These are phyloP conservation scores for Orobanche coerulescens DNA, from an alignment of 257 asterid genomes.

Conservation along the genomic window DNA sequence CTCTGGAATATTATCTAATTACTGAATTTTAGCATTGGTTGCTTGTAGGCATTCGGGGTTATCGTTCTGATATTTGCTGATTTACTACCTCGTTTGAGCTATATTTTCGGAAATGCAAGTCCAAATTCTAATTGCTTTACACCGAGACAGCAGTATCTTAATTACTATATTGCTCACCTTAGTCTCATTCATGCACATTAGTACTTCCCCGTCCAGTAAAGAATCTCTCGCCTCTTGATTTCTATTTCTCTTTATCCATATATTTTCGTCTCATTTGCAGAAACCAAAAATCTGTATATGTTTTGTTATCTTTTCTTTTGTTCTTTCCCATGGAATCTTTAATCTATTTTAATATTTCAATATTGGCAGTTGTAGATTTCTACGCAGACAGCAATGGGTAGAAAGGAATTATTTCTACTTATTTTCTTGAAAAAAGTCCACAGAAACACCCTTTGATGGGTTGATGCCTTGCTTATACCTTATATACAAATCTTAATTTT, in stretches of 20 bases:
- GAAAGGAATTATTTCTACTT: not conserved
- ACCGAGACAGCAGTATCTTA: not conserved
- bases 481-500: too few relatives aligned
- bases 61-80: not conserved
- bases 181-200: not conserved
- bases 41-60: not conserved
- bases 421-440: not conserved
- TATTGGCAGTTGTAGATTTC: not conserved
- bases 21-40: not conserved
- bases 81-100: too few relatives aligned
- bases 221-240: not conserved
- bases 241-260: not conserved
- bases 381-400: not conserved
- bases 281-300: too few relatives aligned
- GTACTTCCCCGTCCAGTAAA: not conserved
- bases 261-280: not conserved
- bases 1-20: not conserved
- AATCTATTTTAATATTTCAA: not conserved
- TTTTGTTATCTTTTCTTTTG: too few relatives aligned
- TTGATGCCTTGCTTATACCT: not conserved
- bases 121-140: not conserved
- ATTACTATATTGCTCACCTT: too few relatives aligned
- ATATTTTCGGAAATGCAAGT: not conserved
- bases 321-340: too few relatives aligned
- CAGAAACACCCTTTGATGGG: not conserved